A percentile compares a stretch with the other conserved stretches of the same genome.
phyloP scores from a whole-genome alignment of 2,329 filamentous ascomycete species.

The Arthrobotrys megalospora region DNA sequence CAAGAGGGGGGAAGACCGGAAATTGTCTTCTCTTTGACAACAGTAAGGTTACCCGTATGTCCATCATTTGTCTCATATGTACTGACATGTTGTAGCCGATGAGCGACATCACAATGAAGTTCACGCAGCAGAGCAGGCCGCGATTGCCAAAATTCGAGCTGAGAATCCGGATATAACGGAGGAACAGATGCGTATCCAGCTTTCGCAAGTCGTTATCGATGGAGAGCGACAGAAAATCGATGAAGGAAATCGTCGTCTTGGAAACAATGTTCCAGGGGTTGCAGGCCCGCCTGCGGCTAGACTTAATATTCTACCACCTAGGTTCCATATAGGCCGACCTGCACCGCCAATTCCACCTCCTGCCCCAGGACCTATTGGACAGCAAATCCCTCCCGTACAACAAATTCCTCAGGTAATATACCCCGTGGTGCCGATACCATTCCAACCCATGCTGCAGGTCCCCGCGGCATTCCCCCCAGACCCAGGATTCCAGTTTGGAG shows the following conservation, averaged over 20 bases:
- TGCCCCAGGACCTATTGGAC: neutral
- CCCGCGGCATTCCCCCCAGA: constrained; percentile 34
- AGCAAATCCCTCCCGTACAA: neutral
- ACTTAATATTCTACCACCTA: neutral
- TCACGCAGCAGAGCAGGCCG: constrained; percentile 74
- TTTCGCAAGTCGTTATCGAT: constrained; percentile 72
- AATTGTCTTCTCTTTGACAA: constrained; percentile 80
- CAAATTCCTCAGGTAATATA: constrained; percentile 45
- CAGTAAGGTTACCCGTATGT: constrained; percentile 31
- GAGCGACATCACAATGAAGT: constrained; percentile 77
- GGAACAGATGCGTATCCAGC: constrained; percentile 73
- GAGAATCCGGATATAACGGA: constrained; percentile 76
- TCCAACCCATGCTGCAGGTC: constrained; percentile 41
- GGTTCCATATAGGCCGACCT: neutral
- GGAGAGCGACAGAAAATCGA: constrained; percentile 63
- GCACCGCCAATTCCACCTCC: neutral
- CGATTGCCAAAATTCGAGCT: constrained; percentile 72
- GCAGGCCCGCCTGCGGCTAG: neutral
- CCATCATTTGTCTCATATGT: neutral
- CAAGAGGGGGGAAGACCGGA: constrained; percentile 70
- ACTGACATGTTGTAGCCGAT: constrained; percentile 67
- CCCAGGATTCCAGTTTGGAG: constrained; percentile 39
- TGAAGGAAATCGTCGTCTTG: constrained; percentile 31
- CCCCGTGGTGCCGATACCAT: constrained; percentile 35
- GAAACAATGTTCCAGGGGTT: neutral